Evolutionary conservation across 352 stramenopile genomes (phyloP).

Genomic region (Phytophthora hybrid): DNA sequence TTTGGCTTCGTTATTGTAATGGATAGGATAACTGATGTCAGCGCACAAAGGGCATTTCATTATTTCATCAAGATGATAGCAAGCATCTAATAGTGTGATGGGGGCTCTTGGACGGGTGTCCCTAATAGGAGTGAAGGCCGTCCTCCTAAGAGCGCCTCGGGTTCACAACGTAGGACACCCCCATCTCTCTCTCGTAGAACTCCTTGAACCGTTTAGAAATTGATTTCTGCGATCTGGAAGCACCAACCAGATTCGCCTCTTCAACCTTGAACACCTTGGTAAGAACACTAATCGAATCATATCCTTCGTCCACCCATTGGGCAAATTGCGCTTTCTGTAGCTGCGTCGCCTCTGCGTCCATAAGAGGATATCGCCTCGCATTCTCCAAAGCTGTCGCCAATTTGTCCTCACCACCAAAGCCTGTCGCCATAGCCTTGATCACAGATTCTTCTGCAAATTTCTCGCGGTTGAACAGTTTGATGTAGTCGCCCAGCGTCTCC

Average conservation of each 20-base stretch:
- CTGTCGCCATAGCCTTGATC: background rate
- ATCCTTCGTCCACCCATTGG: background rate
- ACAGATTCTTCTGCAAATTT: background rate
- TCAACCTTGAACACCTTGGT: background rate
- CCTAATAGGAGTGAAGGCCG: too few species aligned
- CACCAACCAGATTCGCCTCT: background rate
- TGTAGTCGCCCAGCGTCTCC: conserved; percentile 2
- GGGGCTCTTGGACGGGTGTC: too few species aligned
- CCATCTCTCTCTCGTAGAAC: background rate
- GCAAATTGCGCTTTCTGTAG: background rate
- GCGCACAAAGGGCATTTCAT: too few species aligned
- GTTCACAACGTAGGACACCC: too few species aligned
- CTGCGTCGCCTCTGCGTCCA: background rate
- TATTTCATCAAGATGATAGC: too few species aligned
- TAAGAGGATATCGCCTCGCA: background rate
- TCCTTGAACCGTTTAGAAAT: conserved; percentile 2
- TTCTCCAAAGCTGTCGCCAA: background rate
- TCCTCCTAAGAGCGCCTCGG: too few species aligned
- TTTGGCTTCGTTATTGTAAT: too few species aligned
- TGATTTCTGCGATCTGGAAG: background rate
- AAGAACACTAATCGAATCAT: background rate
- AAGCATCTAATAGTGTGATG: too few species aligned
- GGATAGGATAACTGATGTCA: too few species aligned
- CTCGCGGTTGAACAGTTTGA: conserved; percentile 1
- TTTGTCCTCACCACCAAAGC: background rate